Conservation (phyloP, 148 eudicot species). For the Rhododendron simsii region DNA sequence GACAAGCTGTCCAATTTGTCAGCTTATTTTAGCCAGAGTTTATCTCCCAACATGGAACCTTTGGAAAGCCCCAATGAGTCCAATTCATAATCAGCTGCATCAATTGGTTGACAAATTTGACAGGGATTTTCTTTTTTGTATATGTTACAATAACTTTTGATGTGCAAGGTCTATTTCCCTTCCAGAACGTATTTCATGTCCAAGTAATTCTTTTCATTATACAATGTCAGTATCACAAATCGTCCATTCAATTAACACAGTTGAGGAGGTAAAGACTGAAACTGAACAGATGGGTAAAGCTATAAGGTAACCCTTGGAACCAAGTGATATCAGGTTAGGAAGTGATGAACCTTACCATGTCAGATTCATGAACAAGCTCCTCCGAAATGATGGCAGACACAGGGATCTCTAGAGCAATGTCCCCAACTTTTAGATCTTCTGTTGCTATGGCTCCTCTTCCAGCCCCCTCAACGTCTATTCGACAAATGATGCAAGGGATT, state of each 20-base stretch:
- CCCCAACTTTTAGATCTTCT: constrained; percentile 72
- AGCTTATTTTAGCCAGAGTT: neutral
- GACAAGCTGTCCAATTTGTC: neutral
- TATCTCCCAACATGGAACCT: neutral
- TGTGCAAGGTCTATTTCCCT: neutral
- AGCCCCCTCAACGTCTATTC: constrained; percentile 81
- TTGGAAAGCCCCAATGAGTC: neutral
- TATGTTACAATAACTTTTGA: neutral
- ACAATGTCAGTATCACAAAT: too few relatives aligned
- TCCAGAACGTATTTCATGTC: neutral
- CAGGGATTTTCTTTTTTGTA: neutral
- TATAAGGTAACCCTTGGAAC: neutral
- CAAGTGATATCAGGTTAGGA: neutral
- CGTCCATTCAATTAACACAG: neutral
- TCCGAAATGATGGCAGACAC: constrained; percentile 68
- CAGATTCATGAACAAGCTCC: constrained; percentile 65
- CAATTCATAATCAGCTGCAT: neutral
- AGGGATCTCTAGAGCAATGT: constrained; percentile 85
- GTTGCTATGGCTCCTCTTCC: constrained; percentile 87
- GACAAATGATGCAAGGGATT: constrained; percentile 11
- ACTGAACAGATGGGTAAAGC: neutral
- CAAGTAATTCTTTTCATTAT: neutral
- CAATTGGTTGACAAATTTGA: neutral
- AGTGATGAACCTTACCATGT: constrained; percentile 54
- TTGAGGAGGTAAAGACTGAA: neutral